Conservation (phyloP, 345 rosid genomes). For the Diplotaxis tenuifolia region DNA sequence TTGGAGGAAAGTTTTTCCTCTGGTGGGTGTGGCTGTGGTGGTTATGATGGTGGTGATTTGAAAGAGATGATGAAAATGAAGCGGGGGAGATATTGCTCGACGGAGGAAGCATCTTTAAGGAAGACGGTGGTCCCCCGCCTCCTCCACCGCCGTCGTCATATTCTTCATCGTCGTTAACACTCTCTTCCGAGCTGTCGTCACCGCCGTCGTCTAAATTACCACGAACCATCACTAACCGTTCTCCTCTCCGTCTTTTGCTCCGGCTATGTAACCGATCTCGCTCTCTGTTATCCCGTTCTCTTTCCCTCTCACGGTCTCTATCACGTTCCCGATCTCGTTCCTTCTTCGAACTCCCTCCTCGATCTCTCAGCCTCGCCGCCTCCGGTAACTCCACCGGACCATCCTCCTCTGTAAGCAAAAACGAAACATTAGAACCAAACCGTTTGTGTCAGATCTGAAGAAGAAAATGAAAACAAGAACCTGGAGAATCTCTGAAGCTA, state of each 20-base stretch:
- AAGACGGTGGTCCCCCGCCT: conserved; percentile 43
- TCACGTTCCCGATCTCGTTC: conserved; percentile 78
- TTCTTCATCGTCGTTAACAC: conserved; percentile 89
- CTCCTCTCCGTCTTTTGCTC: conserved; percentile 79
- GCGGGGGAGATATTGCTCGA: conserved; percentile 50
- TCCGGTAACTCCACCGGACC: conserved; percentile 71
- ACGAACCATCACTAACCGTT: conserved; percentile 62
- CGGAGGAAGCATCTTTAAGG: conserved; percentile 74
- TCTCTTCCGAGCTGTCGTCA: conserved; percentile 88
- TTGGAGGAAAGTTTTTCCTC: conserved; percentile 64
- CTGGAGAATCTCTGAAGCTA: conserved; percentile 87
- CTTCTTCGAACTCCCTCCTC: conserved; percentile 55
- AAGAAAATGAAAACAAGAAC: conserved; percentile 43
- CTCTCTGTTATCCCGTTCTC: conserved; percentile 69
- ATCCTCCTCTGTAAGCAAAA: conserved; percentile 65
- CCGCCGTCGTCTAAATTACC: conserved; percentile 75
- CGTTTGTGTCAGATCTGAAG: conserved; percentile 27
- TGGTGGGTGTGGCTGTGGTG: conserved; percentile 27
- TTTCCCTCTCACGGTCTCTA: conserved; percentile 56
- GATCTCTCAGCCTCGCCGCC: conserved; percentile 81
- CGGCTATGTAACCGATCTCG: conserved; percentile 81
- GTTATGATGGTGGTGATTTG: conserved; percentile 45
- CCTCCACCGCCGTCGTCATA: conserved; percentile 63
- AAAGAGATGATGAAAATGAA: conserved; percentile 56
- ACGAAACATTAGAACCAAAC: not conserved